A percentile compares a stretch with the other conserved stretches of the same genome.
Conservation (phyloP, 2,329 filamentous ascomycete genomes). For the Polychaeton citri region DNA sequence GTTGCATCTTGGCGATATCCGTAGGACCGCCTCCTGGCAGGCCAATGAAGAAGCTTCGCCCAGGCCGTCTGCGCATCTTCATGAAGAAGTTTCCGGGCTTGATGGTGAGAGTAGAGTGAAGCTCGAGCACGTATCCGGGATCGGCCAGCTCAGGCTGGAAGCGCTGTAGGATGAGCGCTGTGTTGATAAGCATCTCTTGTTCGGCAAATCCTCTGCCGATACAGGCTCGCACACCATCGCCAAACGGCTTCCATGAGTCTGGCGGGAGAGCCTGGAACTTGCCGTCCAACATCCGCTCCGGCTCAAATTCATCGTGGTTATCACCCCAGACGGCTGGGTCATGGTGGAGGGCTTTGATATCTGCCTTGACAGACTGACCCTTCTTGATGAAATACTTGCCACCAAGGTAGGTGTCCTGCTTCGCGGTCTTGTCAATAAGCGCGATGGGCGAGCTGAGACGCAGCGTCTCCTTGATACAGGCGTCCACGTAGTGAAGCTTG, state of each 20-base stretch:
- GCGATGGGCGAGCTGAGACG: conserved; percentile 43
- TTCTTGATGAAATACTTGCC: conserved; percentile 26
- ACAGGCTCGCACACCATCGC: conserved; percentile 39
- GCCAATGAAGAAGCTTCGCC: not conserved
- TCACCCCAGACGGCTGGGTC: conserved; percentile 31
- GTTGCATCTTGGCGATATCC: not conserved
- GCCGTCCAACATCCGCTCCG: conserved; percentile 35
- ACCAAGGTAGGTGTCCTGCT: conserved; percentile 16
- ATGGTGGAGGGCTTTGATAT: conserved; percentile 25
- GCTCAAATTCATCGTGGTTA: conserved; percentile 31
- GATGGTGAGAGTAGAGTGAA: conserved; percentile 29
- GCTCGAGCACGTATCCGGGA: conserved; percentile 27
- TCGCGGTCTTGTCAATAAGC: conserved; percentile 28
- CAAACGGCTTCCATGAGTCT: conserved; percentile 40
- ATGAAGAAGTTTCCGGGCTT: conserved; percentile 30
- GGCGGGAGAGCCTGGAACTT: conserved; percentile 28
- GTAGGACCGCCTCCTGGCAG: conserved; percentile 1
- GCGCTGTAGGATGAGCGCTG: conserved; percentile 31
- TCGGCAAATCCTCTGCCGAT: conserved; percentile 42
- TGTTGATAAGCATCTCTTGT: conserved; percentile 38
- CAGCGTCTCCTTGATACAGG: conserved; percentile 41
- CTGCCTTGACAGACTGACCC: conserved; percentile 18
- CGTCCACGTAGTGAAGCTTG: conserved; percentile 41
- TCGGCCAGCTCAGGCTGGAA: conserved; percentile 32
- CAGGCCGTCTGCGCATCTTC: conserved; percentile 19